Evolutionary conservation across 1,284 basidiomycete species (phyloP).

Genomic region (Cronartium quercuum): DNA sequence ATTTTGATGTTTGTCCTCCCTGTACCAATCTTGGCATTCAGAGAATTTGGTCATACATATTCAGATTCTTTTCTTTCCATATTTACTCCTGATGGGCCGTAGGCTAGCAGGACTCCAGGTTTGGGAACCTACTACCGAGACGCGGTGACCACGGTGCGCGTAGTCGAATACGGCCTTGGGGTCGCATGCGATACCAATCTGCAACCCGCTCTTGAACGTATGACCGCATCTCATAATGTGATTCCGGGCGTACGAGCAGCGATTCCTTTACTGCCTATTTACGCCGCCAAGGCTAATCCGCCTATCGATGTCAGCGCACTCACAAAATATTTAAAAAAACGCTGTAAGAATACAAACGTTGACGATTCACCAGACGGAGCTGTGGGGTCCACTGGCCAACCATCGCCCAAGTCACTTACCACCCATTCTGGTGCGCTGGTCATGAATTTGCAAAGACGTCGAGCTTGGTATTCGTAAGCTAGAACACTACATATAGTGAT

Average conservation of each 20-base stretch:
- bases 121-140: conserved; percentile 59
- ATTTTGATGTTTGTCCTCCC: conserved; percentile 51
- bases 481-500: too few relatives aligned
- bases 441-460: too few relatives aligned
- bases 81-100: too few relatives aligned
- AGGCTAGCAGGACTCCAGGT: conserved; percentile 30
- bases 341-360: background rate
- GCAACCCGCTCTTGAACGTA: background rate
- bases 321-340: background rate
- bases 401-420: too few relatives aligned
- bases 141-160: conserved; percentile 63
- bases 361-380: too few relatives aligned
- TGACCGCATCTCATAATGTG: conserved; percentile 6
- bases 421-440: too few relatives aligned
- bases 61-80: background rate
- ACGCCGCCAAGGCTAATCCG: conserved; percentile 30
- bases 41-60: background rate
- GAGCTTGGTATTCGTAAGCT: too few relatives aligned
- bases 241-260: conserved; percentile 12
- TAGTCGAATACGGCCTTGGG: conserved; percentile 60
- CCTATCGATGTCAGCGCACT: conserved; percentile 1
- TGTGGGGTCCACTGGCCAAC: too few relatives aligned
- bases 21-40: conserved; percentile 53
- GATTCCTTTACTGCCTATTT: conserved; percentile 16
- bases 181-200: conserved; percentile 48